These are phyloP conservation scores for Pythium grandisporangium DNA, from an alignment of 352 stramenopile genomes.

Conservation along the genomic window DNA sequence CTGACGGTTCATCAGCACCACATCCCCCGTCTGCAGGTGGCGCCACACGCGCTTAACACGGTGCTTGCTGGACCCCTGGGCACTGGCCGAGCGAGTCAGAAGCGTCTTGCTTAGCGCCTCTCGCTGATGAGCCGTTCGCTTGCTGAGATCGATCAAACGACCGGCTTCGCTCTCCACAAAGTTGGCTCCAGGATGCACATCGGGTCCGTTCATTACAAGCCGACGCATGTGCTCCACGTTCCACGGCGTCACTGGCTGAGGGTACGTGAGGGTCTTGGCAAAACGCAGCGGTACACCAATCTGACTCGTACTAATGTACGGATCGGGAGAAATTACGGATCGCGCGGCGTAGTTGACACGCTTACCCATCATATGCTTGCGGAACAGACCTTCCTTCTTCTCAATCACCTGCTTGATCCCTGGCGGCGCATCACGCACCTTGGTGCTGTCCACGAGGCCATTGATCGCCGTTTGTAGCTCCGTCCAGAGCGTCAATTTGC, in stretches of 20 bases:
- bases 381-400: slow-evolving; percentile 99
- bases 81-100: slow-evolving; percentile 82
- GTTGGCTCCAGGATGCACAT: slow-evolving; percentile 95
- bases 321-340: slow-evolving; percentile 99
- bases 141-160: slow-evolving; percentile 91
- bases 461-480: slow-evolving; percentile 94
- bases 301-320: slow-evolving; percentile 99
- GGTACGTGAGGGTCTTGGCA: slow-evolving; percentile 97
- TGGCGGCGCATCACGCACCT: slow-evolving; percentile 62
- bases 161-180: slow-evolving; percentile 96
- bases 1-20: slow-evolving; percentile 99
- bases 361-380: slow-evolving; percentile 98
- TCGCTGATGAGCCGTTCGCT: slow-evolving; percentile 90
- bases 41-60: slow-evolving; percentile 95
- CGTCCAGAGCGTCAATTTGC: slow-evolving; percentile 94
- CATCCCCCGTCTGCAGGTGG: slow-evolving; percentile 96
- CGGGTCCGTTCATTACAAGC: slow-evolving; percentile 94
- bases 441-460: slow-evolving; percentile 74
- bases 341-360: slow-evolving; percentile 99
- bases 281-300: slow-evolving; percentile 98
- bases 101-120: slow-evolving; percentile 95
- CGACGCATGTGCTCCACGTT: slow-evolving; percentile 97
- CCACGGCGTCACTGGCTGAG: slow-evolving; percentile 95
- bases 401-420: slow-evolving; percentile 98
- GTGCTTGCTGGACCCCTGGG: slow-evolving; percentile 73